Conservation (phyloP, 2,329 filamentous ascomycete genomes). For the Xylariaceae sp. region DNA sequence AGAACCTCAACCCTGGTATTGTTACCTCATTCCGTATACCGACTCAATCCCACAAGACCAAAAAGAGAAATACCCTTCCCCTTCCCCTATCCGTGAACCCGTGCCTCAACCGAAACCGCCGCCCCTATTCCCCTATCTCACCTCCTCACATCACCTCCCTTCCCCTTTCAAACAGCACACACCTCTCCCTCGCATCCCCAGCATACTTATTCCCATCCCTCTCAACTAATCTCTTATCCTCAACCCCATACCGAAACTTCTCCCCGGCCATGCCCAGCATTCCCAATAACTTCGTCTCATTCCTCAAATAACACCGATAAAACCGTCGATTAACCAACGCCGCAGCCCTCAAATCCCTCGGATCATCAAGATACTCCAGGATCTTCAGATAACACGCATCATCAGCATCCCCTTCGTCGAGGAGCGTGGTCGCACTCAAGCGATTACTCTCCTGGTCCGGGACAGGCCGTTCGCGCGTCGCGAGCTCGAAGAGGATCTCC, state of each 20-base stretch:
- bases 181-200: background rate
- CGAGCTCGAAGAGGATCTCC: conserved; percentile 19
- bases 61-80: no score
- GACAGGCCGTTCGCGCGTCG: background rate
- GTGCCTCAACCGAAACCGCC: background rate
- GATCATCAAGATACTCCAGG: conserved; percentile 36
- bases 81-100: background rate
- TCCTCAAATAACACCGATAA: conserved; percentile 28
- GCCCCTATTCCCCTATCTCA: no score
- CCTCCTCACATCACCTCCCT: background rate
- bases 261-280: background rate
- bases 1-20: background rate
- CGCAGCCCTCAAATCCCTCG: conserved; percentile 40
- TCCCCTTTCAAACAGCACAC: background rate
- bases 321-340: conserved; percentile 41
- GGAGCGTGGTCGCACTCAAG: background rate
- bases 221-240: conserved; percentile 8
- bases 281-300: conserved; percentile 7
- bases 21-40: no score
- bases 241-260: conserved; percentile 4
- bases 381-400: conserved; percentile 36
- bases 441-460: background rate
- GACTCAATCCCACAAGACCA: no score
- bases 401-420: background rate
- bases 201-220: conserved; percentile 8